Conservation (phyloP, 176 grass and related monocot species). For the Oryza longistaminata region DNA sequence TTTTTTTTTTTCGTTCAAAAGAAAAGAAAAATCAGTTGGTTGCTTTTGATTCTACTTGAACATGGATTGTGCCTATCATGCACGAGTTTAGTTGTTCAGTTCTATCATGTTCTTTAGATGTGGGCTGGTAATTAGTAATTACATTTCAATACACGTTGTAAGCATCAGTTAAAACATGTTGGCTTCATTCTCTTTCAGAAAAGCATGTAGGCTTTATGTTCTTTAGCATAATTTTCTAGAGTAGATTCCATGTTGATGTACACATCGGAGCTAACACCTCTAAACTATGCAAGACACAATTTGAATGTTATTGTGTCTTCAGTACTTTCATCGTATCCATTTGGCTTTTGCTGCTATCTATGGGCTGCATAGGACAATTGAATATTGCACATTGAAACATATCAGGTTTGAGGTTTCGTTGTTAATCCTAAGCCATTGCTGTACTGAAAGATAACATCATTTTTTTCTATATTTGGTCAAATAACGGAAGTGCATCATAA, state of each 20-base stretch:
- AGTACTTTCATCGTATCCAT: background rate
- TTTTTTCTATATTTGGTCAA: constrained; percentile 23
- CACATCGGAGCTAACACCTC: constrained; percentile 29
- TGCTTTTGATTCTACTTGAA: background rate
- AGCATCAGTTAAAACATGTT: background rate
- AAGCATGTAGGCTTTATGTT: background rate
- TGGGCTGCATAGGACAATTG: background rate
- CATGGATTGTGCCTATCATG: background rate
- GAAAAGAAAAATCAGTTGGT: too few species aligned
- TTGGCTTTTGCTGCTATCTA: constrained; percentile 34
- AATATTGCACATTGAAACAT: background rate
- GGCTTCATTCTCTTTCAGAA: background rate
- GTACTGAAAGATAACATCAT: background rate
- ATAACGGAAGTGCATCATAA: background rate
- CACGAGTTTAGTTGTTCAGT: background rate
- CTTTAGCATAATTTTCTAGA: background rate
- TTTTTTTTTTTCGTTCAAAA: background rate
- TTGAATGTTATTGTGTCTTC: constrained; percentile 12
- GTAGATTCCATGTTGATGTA: constrained; percentile 36
- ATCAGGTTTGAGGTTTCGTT: background rate
- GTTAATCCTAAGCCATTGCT: background rate
- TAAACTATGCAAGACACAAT: background rate
- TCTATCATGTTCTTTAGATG: background rate
- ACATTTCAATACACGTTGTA: background rate
- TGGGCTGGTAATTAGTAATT: background rate